Percentiles rank a stretch among this genome's conserved stretches.
Evolutionary conservation across 306 rosid species (phyloP).

Genomic region (Betula pendula): DNA sequence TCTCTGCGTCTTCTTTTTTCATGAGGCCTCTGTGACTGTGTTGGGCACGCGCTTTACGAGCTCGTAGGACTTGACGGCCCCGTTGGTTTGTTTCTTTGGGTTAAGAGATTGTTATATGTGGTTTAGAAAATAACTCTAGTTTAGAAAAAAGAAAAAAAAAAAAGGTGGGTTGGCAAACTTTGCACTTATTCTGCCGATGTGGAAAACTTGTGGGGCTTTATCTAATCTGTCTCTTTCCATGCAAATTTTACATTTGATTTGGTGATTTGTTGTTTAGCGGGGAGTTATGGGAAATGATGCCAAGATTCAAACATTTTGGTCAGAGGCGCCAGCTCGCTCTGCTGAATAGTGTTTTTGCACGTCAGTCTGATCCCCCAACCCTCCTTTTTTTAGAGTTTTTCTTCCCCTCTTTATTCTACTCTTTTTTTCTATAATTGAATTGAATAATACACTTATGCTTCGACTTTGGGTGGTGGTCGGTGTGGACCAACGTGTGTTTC

Average conservation of each 20-base stretch:
- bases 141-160: not conserved
- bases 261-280: conserved; percentile 33
- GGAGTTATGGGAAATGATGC: conserved; percentile 75
- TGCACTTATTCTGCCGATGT: too few species aligned
- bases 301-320: conserved; percentile 49
- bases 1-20: too few species aligned
- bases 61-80: not conserved
- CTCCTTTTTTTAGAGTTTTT: too few species aligned
- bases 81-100: not conserved
- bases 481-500: conserved; percentile 26
- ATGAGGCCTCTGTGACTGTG: not conserved
- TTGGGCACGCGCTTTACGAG: conserved; percentile 14
- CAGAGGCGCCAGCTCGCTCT: conserved; percentile 60
- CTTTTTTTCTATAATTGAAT: too few species aligned
- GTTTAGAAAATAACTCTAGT: too few species aligned
- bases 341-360: conserved; percentile 46
- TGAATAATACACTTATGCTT: too few species aligned
- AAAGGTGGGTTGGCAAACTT: too few species aligned
- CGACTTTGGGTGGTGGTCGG: too few species aligned
- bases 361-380: conserved; percentile 70
- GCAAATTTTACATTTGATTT: conserved; percentile 12
- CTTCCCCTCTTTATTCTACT: conserved; percentile 7
- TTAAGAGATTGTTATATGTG: not conserved
- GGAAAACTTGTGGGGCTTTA: conserved; percentile 36
- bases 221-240: conserved; percentile 41